Conservation (phyloP, 306 rosid species). For the Quercus robur region DNA sequence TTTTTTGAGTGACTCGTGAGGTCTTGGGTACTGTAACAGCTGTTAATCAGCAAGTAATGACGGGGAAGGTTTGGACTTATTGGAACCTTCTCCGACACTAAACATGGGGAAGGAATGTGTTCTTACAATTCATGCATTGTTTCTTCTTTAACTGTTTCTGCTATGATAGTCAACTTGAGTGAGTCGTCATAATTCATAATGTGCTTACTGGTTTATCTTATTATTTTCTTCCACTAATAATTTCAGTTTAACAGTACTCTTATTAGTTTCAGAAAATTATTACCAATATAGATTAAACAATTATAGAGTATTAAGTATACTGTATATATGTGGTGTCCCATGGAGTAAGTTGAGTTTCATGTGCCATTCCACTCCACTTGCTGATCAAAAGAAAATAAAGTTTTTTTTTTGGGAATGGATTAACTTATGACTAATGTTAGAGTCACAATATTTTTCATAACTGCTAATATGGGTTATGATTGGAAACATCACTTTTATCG, state of each 20-base stretch:
- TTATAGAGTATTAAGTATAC: not conserved
- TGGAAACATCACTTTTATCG: too few species aligned
- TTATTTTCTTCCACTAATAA: not conserved
- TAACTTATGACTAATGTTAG: not conserved
- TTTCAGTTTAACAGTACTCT: not conserved
- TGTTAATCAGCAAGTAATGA: constrained; percentile 46
- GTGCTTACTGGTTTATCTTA: too few species aligned
- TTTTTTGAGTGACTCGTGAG: constrained; percentile 39
- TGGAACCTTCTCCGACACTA: constrained; percentile 78
- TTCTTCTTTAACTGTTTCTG: constrained; percentile 17
- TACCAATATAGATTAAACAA: not conserved
- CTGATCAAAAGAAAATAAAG: not conserved
- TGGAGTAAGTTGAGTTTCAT: constrained; percentile 13
- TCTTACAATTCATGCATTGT: constrained; percentile 21
- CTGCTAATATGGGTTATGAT: too few species aligned
- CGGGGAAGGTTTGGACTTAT: constrained; percentile 61
- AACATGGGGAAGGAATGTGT: constrained; percentile 84
- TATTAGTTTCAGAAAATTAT: not conserved
- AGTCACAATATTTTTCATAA: too few species aligned
- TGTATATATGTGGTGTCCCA: not conserved
- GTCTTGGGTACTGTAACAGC: constrained; percentile 49
- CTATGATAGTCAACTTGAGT: constrained; percentile 38
- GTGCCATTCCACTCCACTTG: not conserved
- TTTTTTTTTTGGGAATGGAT: not conserved
- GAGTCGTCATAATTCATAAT: not conserved